Evolutionary conservation across 176 grass and related monocot species (phyloP).

Genomic region (Triticum dicoccoides): DNA sequence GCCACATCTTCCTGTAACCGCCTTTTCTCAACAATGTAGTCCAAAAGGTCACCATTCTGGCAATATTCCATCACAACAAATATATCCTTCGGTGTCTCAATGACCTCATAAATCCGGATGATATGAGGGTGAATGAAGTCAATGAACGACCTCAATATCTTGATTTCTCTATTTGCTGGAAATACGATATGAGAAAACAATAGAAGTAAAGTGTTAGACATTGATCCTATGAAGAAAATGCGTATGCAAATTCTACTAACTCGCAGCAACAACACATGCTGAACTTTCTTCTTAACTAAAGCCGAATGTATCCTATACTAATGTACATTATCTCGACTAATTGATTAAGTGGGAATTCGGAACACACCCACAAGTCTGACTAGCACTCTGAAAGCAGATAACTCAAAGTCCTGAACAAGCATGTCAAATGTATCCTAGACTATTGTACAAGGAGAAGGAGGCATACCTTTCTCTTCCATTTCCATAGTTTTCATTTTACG

Average conservation of each 20-base stretch:
- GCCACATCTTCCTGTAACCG: conserved; percentile 82
- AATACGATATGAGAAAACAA: neutral
- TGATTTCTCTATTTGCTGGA: conserved; percentile 89
- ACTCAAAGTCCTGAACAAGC: neutral
- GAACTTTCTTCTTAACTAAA: neutral
- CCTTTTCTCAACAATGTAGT: conserved; percentile 88
- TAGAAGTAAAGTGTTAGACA: neutral
- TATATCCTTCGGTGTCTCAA: conserved; percentile 71
- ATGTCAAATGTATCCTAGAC: too few relatives aligned
- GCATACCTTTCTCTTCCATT: conserved; percentile 89
- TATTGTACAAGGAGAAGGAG: neutral
- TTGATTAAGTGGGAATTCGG: neutral
- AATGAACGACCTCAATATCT: conserved; percentile 80
- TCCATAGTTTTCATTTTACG: conserved; percentile 71
- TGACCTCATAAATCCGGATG: conserved; percentile 88
- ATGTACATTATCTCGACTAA: neutral
- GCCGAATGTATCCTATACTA: neutral
- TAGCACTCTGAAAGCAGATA: neutral
- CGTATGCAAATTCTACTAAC: conserved; percentile 5
- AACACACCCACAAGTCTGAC: neutral
- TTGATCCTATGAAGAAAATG: neutral
- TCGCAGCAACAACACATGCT: neutral
- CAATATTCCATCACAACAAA: conserved; percentile 92
- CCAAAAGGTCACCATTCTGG: conserved; percentile 77
- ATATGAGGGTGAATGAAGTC: conserved; percentile 70